Percentiles rank a stretch among this genome's conserved stretches.
Conservation (phyloP, 1,139 yeast genomes). For the Yamadazyma siamensis region DNA sequence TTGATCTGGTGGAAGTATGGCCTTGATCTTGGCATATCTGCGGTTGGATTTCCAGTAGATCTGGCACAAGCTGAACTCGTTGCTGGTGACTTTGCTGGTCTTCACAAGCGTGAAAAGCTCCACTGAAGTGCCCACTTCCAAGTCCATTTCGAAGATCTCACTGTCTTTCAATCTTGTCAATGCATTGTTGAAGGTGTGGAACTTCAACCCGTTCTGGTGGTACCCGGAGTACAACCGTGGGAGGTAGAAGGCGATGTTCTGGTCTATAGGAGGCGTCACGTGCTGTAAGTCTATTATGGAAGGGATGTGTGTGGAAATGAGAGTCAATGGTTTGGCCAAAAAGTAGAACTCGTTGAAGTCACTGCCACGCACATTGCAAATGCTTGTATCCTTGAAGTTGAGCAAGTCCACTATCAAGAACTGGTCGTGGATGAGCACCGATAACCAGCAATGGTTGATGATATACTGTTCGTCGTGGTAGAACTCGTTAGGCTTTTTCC, state of each 20-base stretch:
- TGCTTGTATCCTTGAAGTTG: constrained; percentile 33
- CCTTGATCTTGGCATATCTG: constrained; percentile 75
- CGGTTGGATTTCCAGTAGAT: constrained; percentile 63
- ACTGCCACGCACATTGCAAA: constrained; percentile 31
- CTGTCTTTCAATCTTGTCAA: constrained; percentile 67
- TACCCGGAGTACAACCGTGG: constrained; percentile 87
- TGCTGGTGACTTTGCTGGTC: constrained; percentile 49
- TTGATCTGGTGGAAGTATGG: constrained; percentile 67
- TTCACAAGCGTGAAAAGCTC: constrained; percentile 57
- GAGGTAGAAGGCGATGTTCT: constrained; percentile 70
- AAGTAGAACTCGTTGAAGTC: constrained; percentile 62
- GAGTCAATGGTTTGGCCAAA: constrained; percentile 67
- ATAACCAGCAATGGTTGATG: constrained; percentile 86
- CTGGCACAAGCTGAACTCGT: constrained; percentile 69
- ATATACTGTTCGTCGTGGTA: constrained; percentile 52
- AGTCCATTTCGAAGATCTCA: constrained; percentile 76
- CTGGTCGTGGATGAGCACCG: constrained; percentile 69
- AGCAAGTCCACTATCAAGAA: constrained; percentile 71
- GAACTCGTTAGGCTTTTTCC: constrained; percentile 70
- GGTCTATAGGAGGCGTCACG: constrained; percentile 79
- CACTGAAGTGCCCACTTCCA: constrained; percentile 66
- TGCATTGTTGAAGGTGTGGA: constrained; percentile 74
- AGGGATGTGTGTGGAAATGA: constrained; percentile 87
- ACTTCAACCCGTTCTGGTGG: constrained; percentile 52
- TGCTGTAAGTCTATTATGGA: constrained; percentile 76